phyloP scores from a whole-genome alignment of 139 green algal species.

The Choricystis sp. region DNA sequence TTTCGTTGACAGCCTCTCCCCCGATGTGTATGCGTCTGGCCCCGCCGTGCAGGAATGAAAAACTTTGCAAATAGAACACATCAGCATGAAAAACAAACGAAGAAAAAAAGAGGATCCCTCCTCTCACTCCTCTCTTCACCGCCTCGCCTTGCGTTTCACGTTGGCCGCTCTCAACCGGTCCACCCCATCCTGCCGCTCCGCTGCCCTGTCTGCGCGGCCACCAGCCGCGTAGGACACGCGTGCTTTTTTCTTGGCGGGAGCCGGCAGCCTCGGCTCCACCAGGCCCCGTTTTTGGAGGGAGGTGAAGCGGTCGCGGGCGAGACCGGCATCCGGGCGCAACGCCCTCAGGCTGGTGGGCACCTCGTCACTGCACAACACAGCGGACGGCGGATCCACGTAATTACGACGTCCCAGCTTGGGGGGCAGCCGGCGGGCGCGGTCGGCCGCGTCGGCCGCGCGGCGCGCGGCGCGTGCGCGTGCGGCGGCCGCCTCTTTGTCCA shows the following conservation, averaged over 20 bases:
- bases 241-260: slow-evolving; percentile 18
- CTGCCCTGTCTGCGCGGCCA: slow-evolving; percentile 14
- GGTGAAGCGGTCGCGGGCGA: slow-evolving; percentile 47
- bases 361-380: slow-evolving; percentile 59
- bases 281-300: slow-evolving; percentile 57
- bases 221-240: background rate
- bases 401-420: slow-evolving; percentile 41
- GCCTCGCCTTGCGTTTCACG: too few species aligned
- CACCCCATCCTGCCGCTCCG: slow-evolving; percentile 22
- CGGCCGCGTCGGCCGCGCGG: slow-evolving; percentile 18
- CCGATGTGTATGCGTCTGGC: too few species aligned
- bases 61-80: too few species aligned
- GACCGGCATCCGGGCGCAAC: slow-evolving; percentile 23
- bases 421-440: slow-evolving; percentile 30
- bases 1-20: too few species aligned
- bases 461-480: slow-evolving; percentile 10
- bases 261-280: slow-evolving; percentile 53
- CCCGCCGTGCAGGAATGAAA: too few species aligned
- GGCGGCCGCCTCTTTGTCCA: slow-evolving; percentile 12
- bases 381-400: slow-evolving; percentile 40
- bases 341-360: slow-evolving; percentile 39
- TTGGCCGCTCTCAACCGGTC: slow-evolving; percentile 5
- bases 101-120: too few species aligned
- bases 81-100: too few species aligned
- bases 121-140: too few species aligned